phyloP scores from a whole-genome alignment of 345 rosid species.

The Hibiscus mutabilis region DNA sequence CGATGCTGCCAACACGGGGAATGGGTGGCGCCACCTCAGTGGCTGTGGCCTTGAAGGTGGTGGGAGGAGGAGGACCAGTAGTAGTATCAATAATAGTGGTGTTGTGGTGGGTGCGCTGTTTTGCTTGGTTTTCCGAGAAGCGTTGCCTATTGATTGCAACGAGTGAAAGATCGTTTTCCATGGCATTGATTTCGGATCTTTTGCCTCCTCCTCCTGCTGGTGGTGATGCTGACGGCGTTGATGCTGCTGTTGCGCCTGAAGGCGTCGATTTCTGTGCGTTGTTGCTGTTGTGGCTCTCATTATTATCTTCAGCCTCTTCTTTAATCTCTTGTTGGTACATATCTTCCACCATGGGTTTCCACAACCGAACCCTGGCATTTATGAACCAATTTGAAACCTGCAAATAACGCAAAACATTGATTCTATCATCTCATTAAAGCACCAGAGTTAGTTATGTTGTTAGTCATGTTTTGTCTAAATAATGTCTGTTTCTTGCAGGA shows the following conservation, averaged over 20 bases:
- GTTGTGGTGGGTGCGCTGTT: constrained; percentile 16
- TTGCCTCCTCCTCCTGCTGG: constrained; percentile 33
- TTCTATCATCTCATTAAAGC: background rate
- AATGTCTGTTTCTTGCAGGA: background rate
- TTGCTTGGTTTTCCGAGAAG: constrained; percentile 48
- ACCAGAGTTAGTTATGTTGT: background rate
- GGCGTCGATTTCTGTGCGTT: constrained; percentile 56
- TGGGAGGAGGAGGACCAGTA: background rate
- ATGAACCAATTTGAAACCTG: constrained; percentile 99
- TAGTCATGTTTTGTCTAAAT: background rate
- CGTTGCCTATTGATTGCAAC: constrained; percentile 34
- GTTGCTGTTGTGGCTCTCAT: constrained; percentile 25
- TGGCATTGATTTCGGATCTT: constrained; percentile 57
- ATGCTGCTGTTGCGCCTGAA: background rate
- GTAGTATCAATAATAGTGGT: background rate
- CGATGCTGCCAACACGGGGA: constrained; percentile 25
- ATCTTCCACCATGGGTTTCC: constrained; percentile 99
- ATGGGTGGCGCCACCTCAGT: constrained; percentile 23
- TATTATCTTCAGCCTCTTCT: constrained; percentile 39
- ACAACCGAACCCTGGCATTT: constrained; percentile 94
- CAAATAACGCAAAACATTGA: background rate
- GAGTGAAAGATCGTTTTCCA: constrained; percentile 67
- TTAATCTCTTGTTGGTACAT: constrained; percentile 90
- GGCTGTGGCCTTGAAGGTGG: constrained; percentile 2
- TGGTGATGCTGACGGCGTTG: constrained; percentile 3